Conservation (phyloP, 371 early-diverging fungal species). For the Lichtheimia ornata region DNA sequence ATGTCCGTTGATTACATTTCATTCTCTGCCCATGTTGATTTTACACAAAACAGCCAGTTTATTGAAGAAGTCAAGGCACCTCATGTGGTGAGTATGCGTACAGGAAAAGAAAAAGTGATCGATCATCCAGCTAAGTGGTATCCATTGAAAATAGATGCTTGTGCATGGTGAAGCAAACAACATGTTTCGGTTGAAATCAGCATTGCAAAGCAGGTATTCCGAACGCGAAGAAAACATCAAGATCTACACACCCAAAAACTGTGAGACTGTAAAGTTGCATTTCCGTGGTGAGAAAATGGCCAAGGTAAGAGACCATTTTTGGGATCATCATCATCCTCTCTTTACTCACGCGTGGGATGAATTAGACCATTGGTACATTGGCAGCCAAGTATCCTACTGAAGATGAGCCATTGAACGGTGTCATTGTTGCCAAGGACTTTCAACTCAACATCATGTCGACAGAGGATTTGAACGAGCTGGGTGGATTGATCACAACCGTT, state of each 20-base stretch:
- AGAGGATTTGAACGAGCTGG: slow-evolving; percentile 77
- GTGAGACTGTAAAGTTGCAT: slow-evolving; percentile 90
- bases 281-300: slow-evolving; percentile 97
- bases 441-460: slow-evolving; percentile 84
- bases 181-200: slow-evolving; percentile 96
- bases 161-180: slow-evolving; percentile 99
- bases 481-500: slow-evolving; percentile 74
- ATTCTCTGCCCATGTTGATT: slow-evolving; percentile 99
- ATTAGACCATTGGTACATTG: slow-evolving; percentile 80
- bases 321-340: background rate
- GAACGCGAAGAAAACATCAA: slow-evolving; percentile 83
- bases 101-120: background rate
- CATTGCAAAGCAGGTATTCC: slow-evolving; percentile 83
- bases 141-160: slow-evolving; percentile 64
- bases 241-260: slow-evolving; percentile 94
- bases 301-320: slow-evolving; percentile 47
- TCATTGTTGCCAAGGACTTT: slow-evolving; percentile 90
- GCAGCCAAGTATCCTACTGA: slow-evolving; percentile 72
- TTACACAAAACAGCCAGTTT: slow-evolving; percentile 97
- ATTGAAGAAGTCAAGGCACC: slow-evolving; percentile 96
- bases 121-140: too few relatives aligned
- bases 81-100: slow-evolving; percentile 84
- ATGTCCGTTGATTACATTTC: slow-evolving; percentile 98
- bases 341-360: background rate
- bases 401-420: slow-evolving; percentile 71